Base-by-base conservation (phyloP, 2,329 filamentous ascomycete species). In the Xylaria sp. region DNA sequence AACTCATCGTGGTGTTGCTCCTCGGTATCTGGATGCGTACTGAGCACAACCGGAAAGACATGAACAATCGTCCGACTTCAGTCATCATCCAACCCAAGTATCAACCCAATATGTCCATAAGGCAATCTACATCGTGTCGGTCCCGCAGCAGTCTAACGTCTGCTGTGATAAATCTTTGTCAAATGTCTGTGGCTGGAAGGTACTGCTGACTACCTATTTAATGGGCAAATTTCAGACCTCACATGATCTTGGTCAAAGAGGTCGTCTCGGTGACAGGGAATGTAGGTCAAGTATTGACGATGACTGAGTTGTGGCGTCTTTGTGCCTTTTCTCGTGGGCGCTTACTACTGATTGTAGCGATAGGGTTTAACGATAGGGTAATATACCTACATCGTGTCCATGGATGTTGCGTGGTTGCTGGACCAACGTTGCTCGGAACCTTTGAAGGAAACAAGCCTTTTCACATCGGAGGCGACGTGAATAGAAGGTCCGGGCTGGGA, bases 1-100 rank as follows among this genome's bases (percentile, higher is more conserved):
- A 88, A 78, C 66, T 72, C 56, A 76, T 73, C 46, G 71, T 73
- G 37, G 59, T 34, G 31, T 34, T 60, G 25, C 65, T 74, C 15
- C 67, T 37, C 31, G 54, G 74, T 46, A 64, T 64, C 51, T 73
- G 68, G 72, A 69, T 73, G 34, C 54, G 66, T 20, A 61, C 54
- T 46, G 66, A 62, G 23, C 61, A 34, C 23, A 34, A 37, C 28
- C 63, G 64, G 34, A 63, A 69, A 25, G 64, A 63, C 25, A 69
- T 71, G 52, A 67, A 59, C n/a, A 48, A 23, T 62, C 61, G 55
- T 28, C 54, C 50, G 9, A 48, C 46, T 28, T 28, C 55, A 20
- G 12, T 20, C 5, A 18, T 6, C 23, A 54, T 55, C 23, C 44
- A 10, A 46, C 44, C 1, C 44, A 15, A 25, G 34, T 20, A n/a